Percentiles rank a stretch among this genome's conserved stretches.
Evolutionary conservation across 1,284 basidiomycete genomes (phyloP).

Genomic region (Melampsora larici-populina): DNA sequence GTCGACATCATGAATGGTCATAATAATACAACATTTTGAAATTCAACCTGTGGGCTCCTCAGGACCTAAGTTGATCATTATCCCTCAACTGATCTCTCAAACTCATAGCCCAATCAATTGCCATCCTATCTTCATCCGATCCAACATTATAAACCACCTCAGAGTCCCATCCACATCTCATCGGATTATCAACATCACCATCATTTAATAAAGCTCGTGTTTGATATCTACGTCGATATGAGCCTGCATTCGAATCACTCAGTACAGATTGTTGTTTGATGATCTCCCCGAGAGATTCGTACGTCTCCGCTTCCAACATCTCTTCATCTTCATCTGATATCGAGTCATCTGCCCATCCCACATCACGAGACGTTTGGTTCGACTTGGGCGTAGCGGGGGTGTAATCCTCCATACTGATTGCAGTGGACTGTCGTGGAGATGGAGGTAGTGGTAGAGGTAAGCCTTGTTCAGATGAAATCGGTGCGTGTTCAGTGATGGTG

Average conservation of each 20-base stretch:
- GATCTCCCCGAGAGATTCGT: background rate
- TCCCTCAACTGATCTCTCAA: slow-evolving; percentile 19
- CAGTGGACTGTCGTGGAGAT: background rate
- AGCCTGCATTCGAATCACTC: background rate
- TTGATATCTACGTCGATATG: background rate
- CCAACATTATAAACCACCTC: slow-evolving; percentile 31
- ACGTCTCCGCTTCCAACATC: slow-evolving; percentile 10
- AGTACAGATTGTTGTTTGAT: slow-evolving; percentile 17
- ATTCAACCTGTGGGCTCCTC: no score
- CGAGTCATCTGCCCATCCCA: slow-evolving; percentile 3
- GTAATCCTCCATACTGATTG: background rate
- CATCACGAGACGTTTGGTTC: background rate
- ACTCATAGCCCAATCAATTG: slow-evolving; percentile 31
- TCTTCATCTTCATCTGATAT: background rate
- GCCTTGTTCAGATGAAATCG: background rate
- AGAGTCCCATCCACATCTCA: slow-evolving; percentile 2
- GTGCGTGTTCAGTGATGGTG: background rate
- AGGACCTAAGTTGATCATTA: background rate
- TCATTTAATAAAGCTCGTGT: background rate
- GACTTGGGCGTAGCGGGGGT: background rate
- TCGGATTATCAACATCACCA: background rate
- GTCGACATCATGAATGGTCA: no score
- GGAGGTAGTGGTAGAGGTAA: background rate
- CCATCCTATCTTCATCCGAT: slow-evolving; percentile 23
- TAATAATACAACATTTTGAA: no score